Percentiles rank a stretch among this genome's conserved stretches.
Evolutionary conservation across 2,329 filamentous ascomycete genomes (phyloP).

Genomic region (Rhytidhysteron rufulum): DNA sequence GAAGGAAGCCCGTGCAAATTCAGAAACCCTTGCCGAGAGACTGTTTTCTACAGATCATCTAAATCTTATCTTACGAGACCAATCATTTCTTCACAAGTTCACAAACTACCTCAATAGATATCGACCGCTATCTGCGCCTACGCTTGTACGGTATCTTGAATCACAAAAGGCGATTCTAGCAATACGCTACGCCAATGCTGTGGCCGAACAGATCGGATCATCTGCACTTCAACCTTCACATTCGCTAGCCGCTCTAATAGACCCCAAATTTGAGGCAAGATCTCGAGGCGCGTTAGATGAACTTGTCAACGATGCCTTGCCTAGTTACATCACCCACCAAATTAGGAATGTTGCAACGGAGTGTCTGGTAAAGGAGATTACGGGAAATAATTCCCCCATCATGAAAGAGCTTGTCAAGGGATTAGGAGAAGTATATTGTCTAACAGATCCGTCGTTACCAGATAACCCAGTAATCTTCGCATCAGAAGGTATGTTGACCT

Average conservation of each 20-base stretch:
- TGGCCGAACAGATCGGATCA: constrained; percentile 55
- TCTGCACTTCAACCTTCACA: constrained; percentile 36
- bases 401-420: constrained; percentile 65
- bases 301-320: constrained; percentile 62
- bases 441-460: constrained; percentile 65
- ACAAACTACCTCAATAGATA: constrained; percentile 59
- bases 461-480: constrained; percentile 73
- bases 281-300: constrained; percentile 58
- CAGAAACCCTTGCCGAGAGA: constrained; percentile 57
- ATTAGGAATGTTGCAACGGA: constrained; percentile 64
- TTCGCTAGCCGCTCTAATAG: constrained; percentile 43
- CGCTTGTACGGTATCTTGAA: constrained; percentile 66
- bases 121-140: constrained; percentile 57
- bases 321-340: constrained; percentile 64
- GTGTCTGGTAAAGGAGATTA: constrained; percentile 63
- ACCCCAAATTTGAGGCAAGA: constrained; percentile 55
- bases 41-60: constrained; percentile 65
- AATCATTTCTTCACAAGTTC: constrained; percentile 58
- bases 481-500: constrained; percentile 55
- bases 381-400: constrained; percentile 59
- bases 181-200: constrained; percentile 64
- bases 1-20: constrained; percentile 14
- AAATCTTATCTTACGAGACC: constrained; percentile 58
- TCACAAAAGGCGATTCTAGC: constrained; percentile 65
- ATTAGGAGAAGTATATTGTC: constrained; percentile 68